These are phyloP conservation scores for Aspergillus ruber DNA, from an alignment of 2,329 filamentous ascomycete species.

Conservation along the genomic window DNA sequence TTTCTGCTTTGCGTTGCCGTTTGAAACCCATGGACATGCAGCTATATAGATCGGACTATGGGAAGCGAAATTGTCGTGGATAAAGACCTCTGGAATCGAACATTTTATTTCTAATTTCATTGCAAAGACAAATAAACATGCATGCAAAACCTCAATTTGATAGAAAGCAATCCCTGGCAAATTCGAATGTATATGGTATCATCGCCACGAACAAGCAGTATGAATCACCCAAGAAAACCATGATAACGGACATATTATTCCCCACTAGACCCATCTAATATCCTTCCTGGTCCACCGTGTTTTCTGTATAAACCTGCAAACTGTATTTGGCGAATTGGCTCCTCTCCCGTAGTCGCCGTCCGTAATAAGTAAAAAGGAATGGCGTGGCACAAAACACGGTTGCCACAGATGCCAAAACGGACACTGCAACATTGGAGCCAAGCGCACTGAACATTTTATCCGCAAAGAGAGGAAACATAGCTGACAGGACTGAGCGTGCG, in stretches of 20 bases:
- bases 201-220: no score
- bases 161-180: no score
- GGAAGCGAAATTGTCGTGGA: no score
- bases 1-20: conserved; percentile 39
- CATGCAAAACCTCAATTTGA: no score
- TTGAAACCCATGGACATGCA: conserved; percentile 36
- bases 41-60: conserved; percentile 9
- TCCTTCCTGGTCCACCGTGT: conserved; percentile 20
- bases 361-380: conserved; percentile 27
- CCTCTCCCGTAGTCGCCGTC: conserved; percentile 23
- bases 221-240: no score
- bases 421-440: conserved; percentile 31
- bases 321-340: conserved; percentile 31
- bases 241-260: background rate
- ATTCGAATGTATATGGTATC: no score
- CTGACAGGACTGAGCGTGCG: conserved; percentile 32
- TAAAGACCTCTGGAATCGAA: no score
- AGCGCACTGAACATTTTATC: conserved; percentile 32
- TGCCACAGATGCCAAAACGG: conserved; percentile 34
- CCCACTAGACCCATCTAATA: conserved; percentile 7
- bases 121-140: no score
- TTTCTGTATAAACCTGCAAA: conserved; percentile 19
- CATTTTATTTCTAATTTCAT: no score
- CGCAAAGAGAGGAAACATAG: conserved; percentile 35
- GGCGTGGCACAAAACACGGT: conserved; percentile 33